Conservation (phyloP, 305 asterid species). For the Fraxinus greggii region DNA sequence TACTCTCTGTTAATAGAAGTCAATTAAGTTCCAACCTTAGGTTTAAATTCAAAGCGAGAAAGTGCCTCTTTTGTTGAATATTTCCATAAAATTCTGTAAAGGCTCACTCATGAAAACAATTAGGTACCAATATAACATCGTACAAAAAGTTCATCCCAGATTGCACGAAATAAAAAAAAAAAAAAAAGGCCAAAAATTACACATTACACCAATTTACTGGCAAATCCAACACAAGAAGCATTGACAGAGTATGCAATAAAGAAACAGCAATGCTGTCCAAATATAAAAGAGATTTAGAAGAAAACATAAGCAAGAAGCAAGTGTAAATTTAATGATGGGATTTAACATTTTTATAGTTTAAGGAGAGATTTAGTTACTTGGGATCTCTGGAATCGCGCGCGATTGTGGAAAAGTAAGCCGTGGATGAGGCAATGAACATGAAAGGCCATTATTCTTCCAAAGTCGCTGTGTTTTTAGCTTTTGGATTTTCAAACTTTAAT, state of each 20-base stretch:
- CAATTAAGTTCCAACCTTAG: not conserved
- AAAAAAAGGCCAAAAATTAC: not conserved
- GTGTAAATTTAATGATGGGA: not conserved
- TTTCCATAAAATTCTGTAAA: not conserved
- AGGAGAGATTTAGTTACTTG: slow-evolving; percentile 25
- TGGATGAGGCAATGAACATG: slow-evolving; percentile 38
- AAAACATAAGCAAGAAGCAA: not conserved
- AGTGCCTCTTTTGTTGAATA: not conserved
- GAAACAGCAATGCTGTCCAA: slow-evolving; percentile 24
- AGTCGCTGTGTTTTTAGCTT: not conserved
- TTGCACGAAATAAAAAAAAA: not conserved
- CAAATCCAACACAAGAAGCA: slow-evolving; percentile 3
- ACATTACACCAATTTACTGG: not conserved
- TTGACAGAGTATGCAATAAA: not conserved
- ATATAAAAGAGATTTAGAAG: not conserved
- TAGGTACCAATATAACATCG: not conserved
- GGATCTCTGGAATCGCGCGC: slow-evolving; percentile 26
- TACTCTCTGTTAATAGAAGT: not conserved
- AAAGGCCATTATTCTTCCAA: slow-evolving; percentile 18
- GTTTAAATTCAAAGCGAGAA: not conserved
- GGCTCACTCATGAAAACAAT: not conserved
- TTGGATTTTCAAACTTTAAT: not conserved
- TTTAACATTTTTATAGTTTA: not conserved
- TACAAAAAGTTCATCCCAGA: not conserved
- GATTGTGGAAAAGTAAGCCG: slow-evolving; percentile 12